A percentile compares a stretch with the other conserved stretches of the same genome.
Conservation (phyloP, 108 stramenopile species). For the Cyclostephanos tholiformis region DNA sequence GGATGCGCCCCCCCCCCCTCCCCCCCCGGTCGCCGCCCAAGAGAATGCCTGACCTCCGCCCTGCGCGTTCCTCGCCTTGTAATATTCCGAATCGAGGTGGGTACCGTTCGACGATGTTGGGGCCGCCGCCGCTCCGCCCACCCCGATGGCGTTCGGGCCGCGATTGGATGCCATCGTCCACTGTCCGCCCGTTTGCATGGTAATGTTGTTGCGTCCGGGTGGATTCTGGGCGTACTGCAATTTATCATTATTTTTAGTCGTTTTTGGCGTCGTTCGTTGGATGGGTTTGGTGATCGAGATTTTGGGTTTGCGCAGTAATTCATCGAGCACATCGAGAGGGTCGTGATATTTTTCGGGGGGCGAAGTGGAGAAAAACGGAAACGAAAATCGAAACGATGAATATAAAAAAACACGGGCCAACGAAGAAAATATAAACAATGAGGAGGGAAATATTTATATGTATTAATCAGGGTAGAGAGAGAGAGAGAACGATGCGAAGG, state of each 20-base stretch:
- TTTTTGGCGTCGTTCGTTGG: neutral
- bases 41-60: slow-evolving; percentile 51
- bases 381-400: too few species aligned
- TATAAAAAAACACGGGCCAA: too few species aligned
- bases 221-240: slow-evolving; percentile 57
- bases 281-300: too few species aligned
- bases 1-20: slow-evolving; percentile 47
- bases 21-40: slow-evolving; percentile 61
- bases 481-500: too few species aligned
- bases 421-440: too few species aligned
- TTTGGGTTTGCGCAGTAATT: too few species aligned
- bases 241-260: neutral
- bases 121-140: slow-evolving; percentile 14
- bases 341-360: too few species aligned
- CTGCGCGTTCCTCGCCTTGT: slow-evolving; percentile 62
- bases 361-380: too few species aligned
- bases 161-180: slow-evolving; percentile 93
- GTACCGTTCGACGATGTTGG: slow-evolving; percentile 27
- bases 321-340: too few species aligned
- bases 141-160: slow-evolving; percentile 68
- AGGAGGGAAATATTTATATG: too few species aligned
- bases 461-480: neutral
- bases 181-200: slow-evolving; percentile 77
- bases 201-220: slow-evolving; percentile 73
- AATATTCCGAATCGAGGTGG: slow-evolving; percentile 66